Base-by-base conservation (phyloP, 148 eudicot genomes). In the Gaultheria prostrata region DNA sequence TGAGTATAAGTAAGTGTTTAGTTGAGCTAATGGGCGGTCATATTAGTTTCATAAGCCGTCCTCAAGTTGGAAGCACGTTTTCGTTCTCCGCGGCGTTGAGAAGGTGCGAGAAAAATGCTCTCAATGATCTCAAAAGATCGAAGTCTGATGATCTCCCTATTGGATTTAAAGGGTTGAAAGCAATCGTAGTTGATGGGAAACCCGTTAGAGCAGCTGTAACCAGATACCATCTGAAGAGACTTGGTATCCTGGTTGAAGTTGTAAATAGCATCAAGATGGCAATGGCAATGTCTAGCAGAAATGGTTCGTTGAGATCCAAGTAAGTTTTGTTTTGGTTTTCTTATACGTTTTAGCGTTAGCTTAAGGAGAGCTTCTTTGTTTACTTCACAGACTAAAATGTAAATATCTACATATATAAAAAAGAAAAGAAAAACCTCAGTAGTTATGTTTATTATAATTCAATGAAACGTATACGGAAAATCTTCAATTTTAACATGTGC, bases 1-100 rank as follows among this genome's bases (percentile, higher is more conserved):
- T 93, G 54, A 93, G 94, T 82, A 93, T 93, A 53, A 89, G 95
- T 65, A 93, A 93, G 86, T 93, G 95, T 84, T 85, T 93, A 57
- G 95, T 93, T 63, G 93, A 91, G 86, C 83, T 93, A 18, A 91
- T 93, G 95, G 95, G 94, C 65, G 95, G 95, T 80, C 89, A 88
- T 49, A 93, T 93, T 70, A 87, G 78, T 84, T 93, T 93, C 80
- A 82, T 85, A 26, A 93, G 94, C 86, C 88, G 87, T 50, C 93
- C 89, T 43, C 86, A 87, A 21, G 70, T 91, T 78, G 95, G 95
- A 83, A 93, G 94, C 86, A 91, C 92, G 8, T 93, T 93, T 82
- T 90, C 89, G 0, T 93, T 93, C 85, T 91, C 91, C 18, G 91
- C 87, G 17, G 83, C 76, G 15, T 89, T 91, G 57, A 53, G 83